phyloP scores from a whole-genome alignment of 495 filamentous ascomycete genomes.

The Tetracladium setigerum region DNA sequence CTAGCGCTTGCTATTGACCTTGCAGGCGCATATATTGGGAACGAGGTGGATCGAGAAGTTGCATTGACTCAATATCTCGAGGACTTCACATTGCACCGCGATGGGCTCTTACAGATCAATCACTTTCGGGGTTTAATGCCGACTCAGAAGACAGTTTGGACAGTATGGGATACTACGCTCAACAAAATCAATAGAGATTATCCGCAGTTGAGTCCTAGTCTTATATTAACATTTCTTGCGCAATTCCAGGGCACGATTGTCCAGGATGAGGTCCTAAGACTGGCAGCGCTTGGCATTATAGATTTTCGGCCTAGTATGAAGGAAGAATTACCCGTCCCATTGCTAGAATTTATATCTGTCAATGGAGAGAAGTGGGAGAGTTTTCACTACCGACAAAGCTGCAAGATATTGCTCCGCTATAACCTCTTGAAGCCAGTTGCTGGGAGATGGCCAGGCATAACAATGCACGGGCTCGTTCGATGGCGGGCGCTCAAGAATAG shows the following conservation, averaged over 20 bases:
- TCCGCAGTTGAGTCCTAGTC: slow-evolving; percentile 8
- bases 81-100: slow-evolving; percentile 4
- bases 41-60: slow-evolving; percentile 10
- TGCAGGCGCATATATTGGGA: slow-evolving; percentile 23
- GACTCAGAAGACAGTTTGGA: slow-evolving; percentile 24
- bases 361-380: slow-evolving; percentile 19
- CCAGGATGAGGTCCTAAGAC: slow-evolving; percentile 21
- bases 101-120: slow-evolving; percentile 19
- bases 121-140: slow-evolving; percentile 15
- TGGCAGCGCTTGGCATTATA: slow-evolving; percentile 16
- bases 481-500: slow-evolving; percentile 17
- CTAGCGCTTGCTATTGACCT: slow-evolving; percentile 23
- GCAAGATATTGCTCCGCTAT: slow-evolving; percentile 20
- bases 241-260: slow-evolving; percentile 22
- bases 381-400: slow-evolving; percentile 20
- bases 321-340: not conserved
- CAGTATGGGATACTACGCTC: slow-evolving; percentile 24
- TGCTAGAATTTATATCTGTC: slow-evolving; percentile 13
- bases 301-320: slow-evolving; percentile 2
- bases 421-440: slow-evolving; percentile 18
- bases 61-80: slow-evolving; percentile 18
- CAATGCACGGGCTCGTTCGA: slow-evolving; percentile 21
- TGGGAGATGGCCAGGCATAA: slow-evolving; percentile 19
- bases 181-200: slow-evolving; percentile 21
- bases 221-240: slow-evolving; percentile 23